phyloP scores from a whole-genome alignment of 805 yeast species.

The Cyberlindnera xishuangbannaensis region DNA sequence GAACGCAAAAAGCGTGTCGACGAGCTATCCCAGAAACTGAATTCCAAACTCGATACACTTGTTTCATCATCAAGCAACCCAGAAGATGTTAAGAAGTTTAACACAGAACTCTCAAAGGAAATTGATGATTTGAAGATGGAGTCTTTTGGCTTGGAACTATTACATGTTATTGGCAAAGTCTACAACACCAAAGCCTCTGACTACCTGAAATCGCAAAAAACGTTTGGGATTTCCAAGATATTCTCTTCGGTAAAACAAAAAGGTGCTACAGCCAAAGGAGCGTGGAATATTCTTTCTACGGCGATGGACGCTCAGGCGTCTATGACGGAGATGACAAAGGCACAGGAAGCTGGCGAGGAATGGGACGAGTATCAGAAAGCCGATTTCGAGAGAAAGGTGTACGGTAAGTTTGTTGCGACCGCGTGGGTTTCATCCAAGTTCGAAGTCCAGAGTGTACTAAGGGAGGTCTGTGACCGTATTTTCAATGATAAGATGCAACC shows the following conservation, averaged over 20 bases:
- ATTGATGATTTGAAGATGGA: slow-evolving; percentile 85
- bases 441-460: slow-evolving; percentile 74
- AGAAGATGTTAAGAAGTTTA: slow-evolving; percentile 45
- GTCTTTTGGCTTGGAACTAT: slow-evolving; percentile 87
- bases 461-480: slow-evolving; percentile 78
- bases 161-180: slow-evolving; percentile 76
- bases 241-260: slow-evolving; percentile 78
- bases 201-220: slow-evolving; percentile 66
- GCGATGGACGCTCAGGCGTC: slow-evolving; percentile 86
- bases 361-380: slow-evolving; percentile 57
- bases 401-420: slow-evolving; percentile 87
- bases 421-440: slow-evolving; percentile 93
- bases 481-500: slow-evolving; percentile 62
- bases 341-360: slow-evolving; percentile 52
- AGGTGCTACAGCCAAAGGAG: slow-evolving; percentile 76
- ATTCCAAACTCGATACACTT: slow-evolving; percentile 39
- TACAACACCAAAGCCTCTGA: slow-evolving; percentile 74
- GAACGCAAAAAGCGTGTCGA: slow-evolving; percentile 44
- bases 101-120: slow-evolving; percentile 49
- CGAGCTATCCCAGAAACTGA: slow-evolving; percentile 45
- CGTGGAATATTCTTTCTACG: slow-evolving; percentile 72
- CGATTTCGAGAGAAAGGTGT: slow-evolving; percentile 73
- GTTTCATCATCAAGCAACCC: slow-evolving; percentile 39
- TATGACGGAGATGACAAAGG: slow-evolving; percentile 66
- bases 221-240: slow-evolving; percentile 83